A percentile compares a stretch with the other conserved stretches of the same genome.
These are phyloP conservation scores for Cystobasidiopsis lactophilus DNA, from an alignment of 768 basidiomycete species.

Conservation along the genomic window DNA sequence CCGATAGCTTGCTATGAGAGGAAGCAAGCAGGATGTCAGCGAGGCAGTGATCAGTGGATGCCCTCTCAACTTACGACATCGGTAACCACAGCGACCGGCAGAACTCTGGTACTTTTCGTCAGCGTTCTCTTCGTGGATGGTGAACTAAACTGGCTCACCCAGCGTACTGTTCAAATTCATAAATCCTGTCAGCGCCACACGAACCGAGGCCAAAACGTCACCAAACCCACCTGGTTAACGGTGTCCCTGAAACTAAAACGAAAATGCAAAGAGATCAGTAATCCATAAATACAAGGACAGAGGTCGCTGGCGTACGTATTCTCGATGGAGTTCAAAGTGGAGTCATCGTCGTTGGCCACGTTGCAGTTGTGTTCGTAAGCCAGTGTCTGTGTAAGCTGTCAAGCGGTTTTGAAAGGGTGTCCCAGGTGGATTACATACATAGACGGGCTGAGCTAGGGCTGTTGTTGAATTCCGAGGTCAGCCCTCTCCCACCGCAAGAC, in stretches of 20 bases:
- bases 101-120: not conserved
- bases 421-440: too few species aligned
- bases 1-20: not conserved
- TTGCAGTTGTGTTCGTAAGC: not conserved
- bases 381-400: too few species aligned
- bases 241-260: not conserved
- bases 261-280: not conserved
- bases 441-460: constrained; percentile 1
- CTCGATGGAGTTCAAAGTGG: not conserved
- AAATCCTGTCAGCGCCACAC: too few species aligned
- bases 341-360: not conserved
- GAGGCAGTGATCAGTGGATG: not conserved
- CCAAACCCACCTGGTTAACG: constrained; percentile 1
- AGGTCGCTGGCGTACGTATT: not conserved
- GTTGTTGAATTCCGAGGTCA: not conserved
- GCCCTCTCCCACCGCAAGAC: not conserved
- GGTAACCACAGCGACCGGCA: not conserved
- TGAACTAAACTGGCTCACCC: not conserved
- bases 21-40: not conserved
- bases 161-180: too few species aligned
- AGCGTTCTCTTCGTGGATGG: not conserved
- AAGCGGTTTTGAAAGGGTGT: too few species aligned
- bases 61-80: not conserved
- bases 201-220: too few species aligned
- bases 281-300: not conserved